Base-by-base conservation (phyloP, 495 filamentous ascomycete genomes). In the Evernia prunastri region DNA sequence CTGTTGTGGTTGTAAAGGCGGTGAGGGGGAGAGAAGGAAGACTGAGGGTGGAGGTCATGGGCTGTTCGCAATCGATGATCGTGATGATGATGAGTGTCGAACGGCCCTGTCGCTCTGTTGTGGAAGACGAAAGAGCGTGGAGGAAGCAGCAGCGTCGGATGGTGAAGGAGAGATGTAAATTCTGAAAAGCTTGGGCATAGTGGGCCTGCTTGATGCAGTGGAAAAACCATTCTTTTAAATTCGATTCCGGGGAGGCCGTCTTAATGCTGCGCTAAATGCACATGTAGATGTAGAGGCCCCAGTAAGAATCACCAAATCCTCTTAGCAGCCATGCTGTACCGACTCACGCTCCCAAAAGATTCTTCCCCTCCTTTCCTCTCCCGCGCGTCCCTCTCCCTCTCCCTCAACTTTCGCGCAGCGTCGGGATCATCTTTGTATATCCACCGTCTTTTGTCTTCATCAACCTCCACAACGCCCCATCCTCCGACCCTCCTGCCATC, bases 301-400 rank as follows among this genome's bases (percentile, higher is more conserved):
- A 35, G 13, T 15, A n/a, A 61, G 9, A 27, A 53, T 77, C 67
- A 95, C 91, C 92, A 96, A 72, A 96, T 96, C 75, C 92, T 80
- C 79, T 96, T 96, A 9, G 89, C 91, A 70, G 88, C 85, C 94
- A 97, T 96, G 69, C 86, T 88, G 79, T 97, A 96, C 73, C 94
- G 79, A 69, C 81, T 82, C 11, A 97, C 89, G 63, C 83, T 80
- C 20, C 85, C 86, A 60, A 92, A 80, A 63, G 78, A 79, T 67
- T 76, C 70, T 47, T 82, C 79, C 69, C 82, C 82, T 70, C 81
- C 87, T 39, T 82, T 77, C 64, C 84, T 85, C 67, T 92, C 89
- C 60, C 76, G 75, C 59, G 84, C 84, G 58, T 93, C 91, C 61
- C 84, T 84, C 61, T 93, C 91, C 63, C 84, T 84, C 66, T 92